Conservation (phyloP, 1,284 basidiomycete species). For the Ganoderma boninense region DNA sequence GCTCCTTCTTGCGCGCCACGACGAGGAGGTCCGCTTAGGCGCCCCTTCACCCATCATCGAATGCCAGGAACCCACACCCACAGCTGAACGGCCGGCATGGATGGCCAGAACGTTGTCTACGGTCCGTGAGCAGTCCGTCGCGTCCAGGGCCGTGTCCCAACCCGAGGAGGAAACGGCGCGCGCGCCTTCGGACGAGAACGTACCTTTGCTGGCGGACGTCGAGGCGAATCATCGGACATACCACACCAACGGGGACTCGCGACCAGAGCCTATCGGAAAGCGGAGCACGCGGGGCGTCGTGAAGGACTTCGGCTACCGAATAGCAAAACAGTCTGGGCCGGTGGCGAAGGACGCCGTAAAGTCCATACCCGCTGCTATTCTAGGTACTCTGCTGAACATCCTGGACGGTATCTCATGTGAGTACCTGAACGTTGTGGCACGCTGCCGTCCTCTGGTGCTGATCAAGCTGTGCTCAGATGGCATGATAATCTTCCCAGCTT, state of each 20-base stretch:
- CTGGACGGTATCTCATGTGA: slow-evolving; percentile 92
- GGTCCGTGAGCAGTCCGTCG: slow-evolving; percentile 16
- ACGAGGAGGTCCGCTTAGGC: slow-evolving; percentile 18
- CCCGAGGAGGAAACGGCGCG: not conserved
- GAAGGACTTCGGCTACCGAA: slow-evolving; percentile 19
- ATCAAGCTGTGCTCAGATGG: slow-evolving; percentile 56
- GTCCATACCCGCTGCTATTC: slow-evolving; percentile 83
- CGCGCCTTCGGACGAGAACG: slow-evolving; percentile 30
- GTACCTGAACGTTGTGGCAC: slow-evolving; percentile 41
- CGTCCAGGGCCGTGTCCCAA: slow-evolving; percentile 9
- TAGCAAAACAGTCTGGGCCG: slow-evolving; percentile 18
- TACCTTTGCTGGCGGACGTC: slow-evolving; percentile 39
- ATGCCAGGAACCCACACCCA: slow-evolving; percentile 53
- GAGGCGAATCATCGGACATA: slow-evolving; percentile 36
- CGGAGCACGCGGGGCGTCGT: slow-evolving; percentile 22
- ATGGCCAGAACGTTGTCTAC: slow-evolving; percentile 17
- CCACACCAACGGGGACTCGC: slow-evolving; percentile 30
- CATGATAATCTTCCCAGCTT: slow-evolving; percentile 92
- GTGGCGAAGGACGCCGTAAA: slow-evolving; percentile 49
- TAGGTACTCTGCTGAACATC: slow-evolving; percentile 91
- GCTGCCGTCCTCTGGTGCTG: not conserved
- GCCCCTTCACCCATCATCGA: slow-evolving; percentile 22
- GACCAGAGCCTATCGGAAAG: slow-evolving; percentile 29
- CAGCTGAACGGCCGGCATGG: slow-evolving; percentile 64
- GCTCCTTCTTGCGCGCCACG: slow-evolving; percentile 46